Percentiles rank a stretch among this genome's conserved stretches.
phyloP scores from a whole-genome alignment of 2,329 filamentous ascomycete genomes.

The Aureobasidium sp. region DNA sequence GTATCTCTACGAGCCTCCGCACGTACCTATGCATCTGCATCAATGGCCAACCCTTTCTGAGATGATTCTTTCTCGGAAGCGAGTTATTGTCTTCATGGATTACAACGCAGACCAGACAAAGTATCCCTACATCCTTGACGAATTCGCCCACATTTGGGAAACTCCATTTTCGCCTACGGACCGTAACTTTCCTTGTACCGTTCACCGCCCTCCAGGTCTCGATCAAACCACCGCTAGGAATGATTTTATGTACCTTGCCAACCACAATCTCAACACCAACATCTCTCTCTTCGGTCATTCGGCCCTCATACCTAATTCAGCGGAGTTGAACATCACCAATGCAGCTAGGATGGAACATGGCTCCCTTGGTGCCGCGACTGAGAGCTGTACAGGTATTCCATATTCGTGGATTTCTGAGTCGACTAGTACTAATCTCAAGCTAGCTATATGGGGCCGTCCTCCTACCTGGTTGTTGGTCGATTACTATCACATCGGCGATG shows the following conservation, averaged over 20 bases:
- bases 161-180: conserved; percentile 73
- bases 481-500: conserved; percentile 66
- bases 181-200: conserved; percentile 66
- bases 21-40: conserved; percentile 60
- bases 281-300: conserved; percentile 58
- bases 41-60: conserved; percentile 79
- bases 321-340: conserved; percentile 66
- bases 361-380: conserved; percentile 57
- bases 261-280: conserved; percentile 84
- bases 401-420: background rate
- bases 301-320: conserved; percentile 65
- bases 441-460: conserved; percentile 55
- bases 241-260: conserved; percentile 69
- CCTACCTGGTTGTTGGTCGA: conserved; percentile 79
- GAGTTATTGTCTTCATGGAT: conserved; percentile 76
- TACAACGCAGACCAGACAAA: conserved; percentile 72
- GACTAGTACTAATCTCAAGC: background rate
- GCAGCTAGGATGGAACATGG: conserved; percentile 53
- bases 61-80: conserved; percentile 60
- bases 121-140: conserved; percentile 77
- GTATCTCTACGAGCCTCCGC: conserved; percentile 66
- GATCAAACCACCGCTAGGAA: conserved; percentile 42
- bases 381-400: conserved; percentile 50
- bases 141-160: conserved; percentile 87
- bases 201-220: conserved; percentile 68